phyloP scores from a whole-genome alignment of 2,329 filamentous ascomycete genomes.

The Fusarium nodosum region DNA sequence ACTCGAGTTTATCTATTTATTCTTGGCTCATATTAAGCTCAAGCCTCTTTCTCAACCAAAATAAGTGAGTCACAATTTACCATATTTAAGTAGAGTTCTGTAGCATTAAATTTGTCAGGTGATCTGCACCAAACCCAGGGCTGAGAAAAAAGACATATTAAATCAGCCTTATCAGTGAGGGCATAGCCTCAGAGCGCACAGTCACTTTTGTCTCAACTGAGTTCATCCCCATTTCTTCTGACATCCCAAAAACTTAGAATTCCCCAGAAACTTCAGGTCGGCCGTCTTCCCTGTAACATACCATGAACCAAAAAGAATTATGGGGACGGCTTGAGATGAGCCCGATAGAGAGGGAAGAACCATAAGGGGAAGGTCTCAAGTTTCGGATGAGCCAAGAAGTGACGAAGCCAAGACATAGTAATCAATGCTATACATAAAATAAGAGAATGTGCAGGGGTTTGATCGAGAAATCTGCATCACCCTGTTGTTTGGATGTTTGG shows the following conservation, averaged over 20 bases:
- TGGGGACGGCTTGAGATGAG: neutral
- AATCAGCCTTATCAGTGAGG: no score
- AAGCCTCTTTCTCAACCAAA: no score
- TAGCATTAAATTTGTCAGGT: neutral
- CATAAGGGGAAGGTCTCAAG: conserved; percentile 1
- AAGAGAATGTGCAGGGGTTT: neutral
- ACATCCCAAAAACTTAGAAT: neutral
- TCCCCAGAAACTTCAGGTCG: neutral
- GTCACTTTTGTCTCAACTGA: no score
- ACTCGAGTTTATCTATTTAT: no score
- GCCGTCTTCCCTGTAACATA: neutral
- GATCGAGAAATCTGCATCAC: conserved; percentile 2
- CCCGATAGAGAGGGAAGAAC: conserved; percentile 1
- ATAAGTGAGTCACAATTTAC: no score
- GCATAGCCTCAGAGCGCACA: no score
- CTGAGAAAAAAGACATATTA: no score
- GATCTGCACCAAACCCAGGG: no score
- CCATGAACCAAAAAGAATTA: no score
- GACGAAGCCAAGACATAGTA: conserved; percentile 1
- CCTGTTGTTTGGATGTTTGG: neutral
- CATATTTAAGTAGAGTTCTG: neutral
- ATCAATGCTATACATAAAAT: conserved; percentile 18
- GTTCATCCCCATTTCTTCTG: no score
- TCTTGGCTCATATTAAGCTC: no score
- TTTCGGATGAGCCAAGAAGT: conserved; percentile 11